These are phyloP conservation scores for Wickerhamiella dianesei DNA, from an alignment of 805 yeast species.

Conservation along the genomic window DNA sequence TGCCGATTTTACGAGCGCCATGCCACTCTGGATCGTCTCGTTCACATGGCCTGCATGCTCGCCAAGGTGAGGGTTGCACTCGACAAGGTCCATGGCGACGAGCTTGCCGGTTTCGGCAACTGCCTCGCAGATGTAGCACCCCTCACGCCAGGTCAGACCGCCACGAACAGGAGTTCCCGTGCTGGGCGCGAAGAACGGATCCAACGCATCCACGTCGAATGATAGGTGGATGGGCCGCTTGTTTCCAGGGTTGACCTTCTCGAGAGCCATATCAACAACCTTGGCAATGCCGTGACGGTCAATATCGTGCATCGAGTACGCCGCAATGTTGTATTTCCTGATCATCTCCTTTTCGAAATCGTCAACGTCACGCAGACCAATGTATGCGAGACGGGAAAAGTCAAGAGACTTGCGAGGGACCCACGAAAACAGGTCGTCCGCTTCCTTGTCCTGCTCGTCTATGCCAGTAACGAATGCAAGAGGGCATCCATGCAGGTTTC, in stretches of 20 bases:
- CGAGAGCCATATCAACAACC: conserved; percentile 84
- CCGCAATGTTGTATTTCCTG: conserved; percentile 57
- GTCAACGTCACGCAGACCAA: conserved; percentile 91
- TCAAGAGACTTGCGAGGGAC: conserved; percentile 48
- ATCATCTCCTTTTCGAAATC: conserved; percentile 67
- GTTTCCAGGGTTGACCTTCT: conserved; percentile 57
- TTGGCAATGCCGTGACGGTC: conserved; percentile 86
- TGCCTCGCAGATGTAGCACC: conserved; percentile 82
- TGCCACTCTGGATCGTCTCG: conserved; percentile 81
- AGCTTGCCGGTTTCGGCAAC: conserved; percentile 81
- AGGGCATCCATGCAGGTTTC: conserved; percentile 95
- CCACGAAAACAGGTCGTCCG: conserved; percentile 72
- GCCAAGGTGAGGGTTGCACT: conserved; percentile 82
- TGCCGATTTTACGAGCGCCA: conserved; percentile 86
- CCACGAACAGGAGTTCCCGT: conserved; percentile 98
- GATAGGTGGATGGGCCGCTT: conserved; percentile 73
- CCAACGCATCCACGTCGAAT: conserved; percentile 94
- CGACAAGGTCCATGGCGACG: conserved; percentile 82
- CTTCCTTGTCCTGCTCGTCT: conserved; percentile 42
- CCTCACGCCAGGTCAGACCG: conserved; percentile 88
- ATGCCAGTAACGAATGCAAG: conserved; percentile 81
- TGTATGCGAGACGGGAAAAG: conserved; percentile 67
- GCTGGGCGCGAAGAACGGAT: conserved; percentile 87
- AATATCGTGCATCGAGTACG: conserved; percentile 90
- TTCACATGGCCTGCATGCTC: conserved; percentile 57